A percentile compares a stretch with the other conserved stretches of the same genome.
Evolutionary conservation across 2,329 filamentous ascomycete genomes (phyloP).

Genomic region (Ascochyta pisi): DNA sequence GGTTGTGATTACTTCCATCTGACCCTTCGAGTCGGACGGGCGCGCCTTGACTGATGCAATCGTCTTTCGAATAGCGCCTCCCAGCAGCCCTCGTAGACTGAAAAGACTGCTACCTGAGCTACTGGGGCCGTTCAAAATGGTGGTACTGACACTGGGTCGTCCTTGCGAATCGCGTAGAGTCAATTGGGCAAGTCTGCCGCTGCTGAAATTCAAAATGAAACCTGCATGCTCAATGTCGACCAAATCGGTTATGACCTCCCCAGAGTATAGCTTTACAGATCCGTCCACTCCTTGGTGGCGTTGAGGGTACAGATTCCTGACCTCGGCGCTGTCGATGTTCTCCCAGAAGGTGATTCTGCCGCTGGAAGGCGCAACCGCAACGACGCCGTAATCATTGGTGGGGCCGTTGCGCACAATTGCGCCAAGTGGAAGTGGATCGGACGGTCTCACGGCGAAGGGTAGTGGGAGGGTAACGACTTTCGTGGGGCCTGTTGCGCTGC

Average conservation of each 20-base stretch:
- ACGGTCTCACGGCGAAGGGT: slow-evolving; percentile 72
- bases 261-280: slow-evolving; percentile 74
- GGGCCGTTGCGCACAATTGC: slow-evolving; percentile 81
- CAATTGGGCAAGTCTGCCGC: slow-evolving; percentile 84
- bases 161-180: slow-evolving; percentile 87
- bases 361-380: slow-evolving; percentile 82
- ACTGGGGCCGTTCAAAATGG: slow-evolving; percentile 71
- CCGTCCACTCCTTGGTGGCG: slow-evolving; percentile 82
- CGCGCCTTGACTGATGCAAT: slow-evolving; percentile 82
- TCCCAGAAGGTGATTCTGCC: slow-evolving; percentile 96
- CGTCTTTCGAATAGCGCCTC: slow-evolving; percentile 74
- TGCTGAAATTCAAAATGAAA: slow-evolving; percentile 84
- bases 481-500: slow-evolving; percentile 68
- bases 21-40: slow-evolving; percentile 73
- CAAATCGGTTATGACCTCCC: slow-evolving; percentile 78
- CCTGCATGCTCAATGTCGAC: slow-evolving; percentile 86
- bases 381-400: slow-evolving; percentile 80
- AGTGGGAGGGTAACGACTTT: slow-evolving; percentile 78
- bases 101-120: slow-evolving; percentile 73
- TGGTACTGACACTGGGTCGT: slow-evolving; percentile 78
- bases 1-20: slow-evolving; percentile 82
- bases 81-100: slow-evolving; percentile 78
- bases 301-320: slow-evolving; percentile 81
- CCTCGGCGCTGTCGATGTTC: slow-evolving; percentile 86
- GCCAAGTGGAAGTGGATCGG: slow-evolving; percentile 80